These are phyloP conservation scores for Golubevia pallescens DNA, from an alignment of 1,284 basidiomycete species.

Conservation along the genomic window DNA sequence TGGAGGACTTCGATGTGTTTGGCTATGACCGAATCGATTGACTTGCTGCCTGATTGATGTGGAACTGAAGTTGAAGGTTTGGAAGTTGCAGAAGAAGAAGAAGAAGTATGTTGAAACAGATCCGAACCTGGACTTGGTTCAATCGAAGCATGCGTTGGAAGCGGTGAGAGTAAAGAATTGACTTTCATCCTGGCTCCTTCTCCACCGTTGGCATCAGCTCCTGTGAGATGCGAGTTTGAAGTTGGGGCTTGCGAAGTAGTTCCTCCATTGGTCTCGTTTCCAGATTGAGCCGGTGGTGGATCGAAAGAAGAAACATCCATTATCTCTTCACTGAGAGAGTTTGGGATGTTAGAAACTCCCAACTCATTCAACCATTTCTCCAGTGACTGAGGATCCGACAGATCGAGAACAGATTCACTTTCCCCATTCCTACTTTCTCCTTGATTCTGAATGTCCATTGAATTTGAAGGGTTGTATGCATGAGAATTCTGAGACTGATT, in stretches of 20 bases:
- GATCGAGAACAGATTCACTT: not conserved
- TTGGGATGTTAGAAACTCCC: not conserved
- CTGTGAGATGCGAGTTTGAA: no score
- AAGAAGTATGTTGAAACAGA: no score
- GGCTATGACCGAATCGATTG: no score
- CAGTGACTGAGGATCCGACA: not conserved
- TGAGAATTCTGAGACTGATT: not conserved
- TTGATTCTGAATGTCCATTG: no score
- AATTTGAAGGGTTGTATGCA: no score
- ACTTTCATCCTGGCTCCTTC: not conserved
- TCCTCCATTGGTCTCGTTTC: not conserved
- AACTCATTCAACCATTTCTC: not conserved
- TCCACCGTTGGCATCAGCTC: no score
- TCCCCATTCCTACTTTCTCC: no score
- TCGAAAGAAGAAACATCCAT: not conserved
- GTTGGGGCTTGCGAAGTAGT: not conserved
- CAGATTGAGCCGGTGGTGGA: not conserved
- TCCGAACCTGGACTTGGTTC: not conserved
- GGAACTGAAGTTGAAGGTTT: no score
- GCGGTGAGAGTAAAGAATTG: not conserved
- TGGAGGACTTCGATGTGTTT: no score
- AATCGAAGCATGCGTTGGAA: not conserved
- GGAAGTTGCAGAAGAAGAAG: no score
- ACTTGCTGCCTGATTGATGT: no score
- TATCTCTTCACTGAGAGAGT: not conserved